These are phyloP conservation scores for Salvia rosmarinus DNA, from an alignment of 257 asterid species.

Conservation along the genomic window DNA sequence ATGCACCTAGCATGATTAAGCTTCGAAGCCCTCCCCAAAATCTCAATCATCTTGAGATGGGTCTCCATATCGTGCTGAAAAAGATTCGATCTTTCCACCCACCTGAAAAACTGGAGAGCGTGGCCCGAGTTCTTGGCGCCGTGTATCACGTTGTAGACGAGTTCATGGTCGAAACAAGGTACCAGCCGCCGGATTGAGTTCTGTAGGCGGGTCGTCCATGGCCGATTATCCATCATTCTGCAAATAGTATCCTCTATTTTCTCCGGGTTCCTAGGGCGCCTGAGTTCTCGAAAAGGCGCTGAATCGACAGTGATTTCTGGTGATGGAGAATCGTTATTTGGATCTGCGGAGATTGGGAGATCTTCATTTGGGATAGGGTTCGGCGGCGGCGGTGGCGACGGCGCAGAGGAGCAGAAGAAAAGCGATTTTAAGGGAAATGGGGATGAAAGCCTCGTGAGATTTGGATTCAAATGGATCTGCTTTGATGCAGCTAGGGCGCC, in stretches of 20 bases:
- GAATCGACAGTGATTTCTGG: background rate
- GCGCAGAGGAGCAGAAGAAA: conserved; percentile 48
- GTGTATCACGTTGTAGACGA: conserved; percentile 81
- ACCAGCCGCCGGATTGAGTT: conserved; percentile 76
- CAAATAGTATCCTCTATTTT: conserved; percentile 67
- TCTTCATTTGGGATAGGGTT: conserved; percentile 31
- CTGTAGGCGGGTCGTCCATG: conserved; percentile 91
- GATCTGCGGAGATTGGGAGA: conserved; percentile 21
- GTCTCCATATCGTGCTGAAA: conserved; percentile 64
- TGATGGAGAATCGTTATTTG: conserved; percentile 23
- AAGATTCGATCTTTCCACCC: conserved; percentile 84
- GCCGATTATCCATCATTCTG: conserved; percentile 87
- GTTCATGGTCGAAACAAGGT: conserved; percentile 70
- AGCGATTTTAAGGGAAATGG: conserved; percentile 49
- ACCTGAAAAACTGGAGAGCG: conserved; percentile 94
- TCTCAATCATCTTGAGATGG: conserved; percentile 75
- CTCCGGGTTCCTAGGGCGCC: conserved; percentile 51
- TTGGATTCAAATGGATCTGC: conserved; percentile 40
- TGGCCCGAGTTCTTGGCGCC: conserved; percentile 67
- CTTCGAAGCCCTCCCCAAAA: conserved; percentile 71
- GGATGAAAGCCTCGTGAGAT: conserved; percentile 43
- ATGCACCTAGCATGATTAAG: conserved; percentile 91
- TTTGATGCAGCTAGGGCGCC: conserved; percentile 53
- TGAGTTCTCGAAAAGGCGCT: conserved; percentile 39
- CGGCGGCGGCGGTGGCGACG: too few species aligned